Evolutionary conservation across 208 protist species (phyloP), one percentile per base, ranked within the genome.

Genomic region (Trypanosoma caninum): DNA sequence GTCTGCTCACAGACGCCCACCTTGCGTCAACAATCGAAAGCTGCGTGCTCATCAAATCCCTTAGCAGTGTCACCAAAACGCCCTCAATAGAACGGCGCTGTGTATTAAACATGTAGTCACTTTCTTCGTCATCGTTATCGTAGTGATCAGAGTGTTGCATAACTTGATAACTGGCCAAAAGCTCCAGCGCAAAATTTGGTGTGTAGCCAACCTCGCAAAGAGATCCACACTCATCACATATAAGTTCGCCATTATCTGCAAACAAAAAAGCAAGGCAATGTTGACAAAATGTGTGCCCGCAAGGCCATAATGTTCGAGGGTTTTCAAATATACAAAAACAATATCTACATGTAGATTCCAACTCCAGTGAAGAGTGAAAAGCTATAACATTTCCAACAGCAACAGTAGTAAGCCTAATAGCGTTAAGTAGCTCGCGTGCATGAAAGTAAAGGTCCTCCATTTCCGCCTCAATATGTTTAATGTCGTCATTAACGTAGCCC

Each of bases 201-300:
- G 88, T 94, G 72, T 91, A 94, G 47, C 88, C 88, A 7, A 90
- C 75, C 46, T 89, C 76, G 46, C 82, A 89, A 4, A 87, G 35
- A 10, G 88, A 89, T 42, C 84, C 82, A 63, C 88, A 94, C 73
- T 94, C 84, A 44, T 78, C 69, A 55, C 88, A 94, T 59, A 94
- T 76, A n/a, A 94, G 62, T 46, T 94, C 84, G 11, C 79, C 84
- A 23, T 64, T 59, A n/a, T 59, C 41, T 61, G 87, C 86, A 73
- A 89, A 89, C 84, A 94, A 86, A 33, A 72, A 70, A 13, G 75
- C 34, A 50, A 94, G 73, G 55, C 88, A 94, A 2, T 68, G 59
- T 45, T 84, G 71, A 48, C 89, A 95, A 53, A 95, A 95, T 18
- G 85, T 89, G 82, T 95, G 89, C 16, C 89, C 89, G 61, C 89